Conservation (phyloP, 75 land plant genomes). For the Picea glauca region DNA sequence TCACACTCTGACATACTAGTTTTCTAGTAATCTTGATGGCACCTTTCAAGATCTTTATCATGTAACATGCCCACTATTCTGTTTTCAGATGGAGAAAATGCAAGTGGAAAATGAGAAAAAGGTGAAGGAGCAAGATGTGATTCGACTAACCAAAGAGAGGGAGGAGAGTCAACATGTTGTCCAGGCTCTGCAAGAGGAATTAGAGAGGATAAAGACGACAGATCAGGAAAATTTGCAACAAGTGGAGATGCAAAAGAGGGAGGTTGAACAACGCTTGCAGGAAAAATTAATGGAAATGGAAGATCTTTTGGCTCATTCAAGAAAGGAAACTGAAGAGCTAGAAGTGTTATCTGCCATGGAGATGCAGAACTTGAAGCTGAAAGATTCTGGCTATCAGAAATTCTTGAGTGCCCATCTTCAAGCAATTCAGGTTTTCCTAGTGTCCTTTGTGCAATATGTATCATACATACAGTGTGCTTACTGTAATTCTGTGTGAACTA, state of each 20-base stretch:
- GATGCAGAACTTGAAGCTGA: constrained; percentile 37
- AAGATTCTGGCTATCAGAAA: constrained; percentile 30
- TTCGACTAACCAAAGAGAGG: constrained; percentile 44
- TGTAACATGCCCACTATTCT: neutral
- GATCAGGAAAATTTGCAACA: constrained; percentile 34
- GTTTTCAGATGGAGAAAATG: constrained; percentile 39
- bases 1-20: too few relatives aligned
- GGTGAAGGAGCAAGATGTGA: constrained; percentile 43
- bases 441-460: neutral
- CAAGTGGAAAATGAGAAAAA: constrained; percentile 55
- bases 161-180: constrained; percentile 34
- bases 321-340: constrained; percentile 50
- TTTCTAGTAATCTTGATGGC: too few relatives aligned
- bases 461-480: neutral
- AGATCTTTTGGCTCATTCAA: constrained; percentile 43
- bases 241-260: constrained; percentile 40
- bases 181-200: constrained; percentile 46
- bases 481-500: neutral
- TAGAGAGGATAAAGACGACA: constrained; percentile 35
- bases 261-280: constrained; percentile 31
- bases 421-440: constrained; percentile 42
- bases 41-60: too few relatives aligned
- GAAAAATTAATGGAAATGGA: constrained; percentile 50
- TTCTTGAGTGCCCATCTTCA: constrained; percentile 37
- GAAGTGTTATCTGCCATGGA: constrained; percentile 44